Base-by-base conservation (phyloP, 1,284 basidiomycete species). In the Melampsora allii-populina region DNA sequence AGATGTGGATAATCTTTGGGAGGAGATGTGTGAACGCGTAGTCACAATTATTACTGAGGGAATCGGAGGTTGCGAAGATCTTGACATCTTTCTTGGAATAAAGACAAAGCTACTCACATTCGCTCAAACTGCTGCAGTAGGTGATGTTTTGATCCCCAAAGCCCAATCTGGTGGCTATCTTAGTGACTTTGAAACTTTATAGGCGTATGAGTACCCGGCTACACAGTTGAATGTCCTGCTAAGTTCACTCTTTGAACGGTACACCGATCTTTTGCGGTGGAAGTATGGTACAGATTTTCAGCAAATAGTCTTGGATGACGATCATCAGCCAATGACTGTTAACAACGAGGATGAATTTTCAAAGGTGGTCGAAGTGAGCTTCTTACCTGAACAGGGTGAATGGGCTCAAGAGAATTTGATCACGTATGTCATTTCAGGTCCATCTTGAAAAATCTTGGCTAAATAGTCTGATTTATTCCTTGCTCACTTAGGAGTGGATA, bases 1-100 rank as follows among this genome's bases (percentile, higher is more conserved):
- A 45, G 94, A 98, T 77, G 90, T 98, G 0, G 94, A 98, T 78
- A 93, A 96, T 77, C 86, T 99, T 5, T 99, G 96, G 95, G 92
- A 97, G 77, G 89, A 88, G 29, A 87, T 98, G 78, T 88, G 94
- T 75, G 83, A 85, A 21, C 87, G 91, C 17, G 85, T 98, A 10
- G 88, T 90, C 3, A 86, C 86, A 42, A 88, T 89, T 2, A 88
- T 98, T 46, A 87, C 90, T 48, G 83, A 85, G 19, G 88, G 91
- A 0, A 83, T 98, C 75, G 86, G 86, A 75, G 87, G 85, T 19
- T 91, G 94, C 80, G 87, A 85, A 63, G 90, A 95, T 77, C 88
- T 91, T 0, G 91, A 94, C 67, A 85, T 87, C 9, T 95, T 92
- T 80, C 83, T 97, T 63, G 86, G 85, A 61, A 91, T 90, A 58